Base-by-base conservation (phyloP, 129 eudicot species). In the Dittrichia graveolens region DNA sequence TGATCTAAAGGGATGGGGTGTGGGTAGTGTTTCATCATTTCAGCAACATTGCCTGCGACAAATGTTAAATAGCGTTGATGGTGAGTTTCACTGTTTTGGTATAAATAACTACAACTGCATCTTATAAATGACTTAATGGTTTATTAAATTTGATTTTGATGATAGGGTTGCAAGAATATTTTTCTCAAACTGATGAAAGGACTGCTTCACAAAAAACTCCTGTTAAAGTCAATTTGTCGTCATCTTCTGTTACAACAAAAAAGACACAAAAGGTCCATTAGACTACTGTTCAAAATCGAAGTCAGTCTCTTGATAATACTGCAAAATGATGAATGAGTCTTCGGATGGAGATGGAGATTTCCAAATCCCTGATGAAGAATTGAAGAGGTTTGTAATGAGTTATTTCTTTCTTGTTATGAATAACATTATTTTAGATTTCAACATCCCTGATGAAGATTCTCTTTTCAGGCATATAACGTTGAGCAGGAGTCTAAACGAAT, bases 1-100 rank as follows among this genome's bases (percentile, higher is more conserved):
- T 75, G 99, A 94, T 79, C 70, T 94, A 45, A 90, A 90, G 78
- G 99, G 99, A 40, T 94, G 99, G 99, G 99, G 96, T 9, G 96
- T 90, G 67, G 95, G 96, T 68, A 88, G 90, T 77, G 18, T 94
- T 14, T 79, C 97, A 70, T 91, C 89, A 45, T 94, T 90, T 84
- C 99, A 94, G 86, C 99, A 94, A 71, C 89, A 90, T 75, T 90
- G 99, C 78, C 84, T 94, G 52, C 88, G 90, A 72, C 99, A 90
- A 80, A 84, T 94, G 97, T 90, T 94, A 72, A 94, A 94, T 81
- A 80, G 97, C 76, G 99, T 94, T 66, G 96, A 97, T 37, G 99
- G 99, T 94, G 76, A 85, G 83, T 65, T 72, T 49, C 43, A 75
- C 2, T 78, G 46, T 75, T 70, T 43, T 42, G 31, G 1, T 46